Conservation (phyloP, 768 basidiomycete genomes). For the Panaeolus cyanescens region DNA sequence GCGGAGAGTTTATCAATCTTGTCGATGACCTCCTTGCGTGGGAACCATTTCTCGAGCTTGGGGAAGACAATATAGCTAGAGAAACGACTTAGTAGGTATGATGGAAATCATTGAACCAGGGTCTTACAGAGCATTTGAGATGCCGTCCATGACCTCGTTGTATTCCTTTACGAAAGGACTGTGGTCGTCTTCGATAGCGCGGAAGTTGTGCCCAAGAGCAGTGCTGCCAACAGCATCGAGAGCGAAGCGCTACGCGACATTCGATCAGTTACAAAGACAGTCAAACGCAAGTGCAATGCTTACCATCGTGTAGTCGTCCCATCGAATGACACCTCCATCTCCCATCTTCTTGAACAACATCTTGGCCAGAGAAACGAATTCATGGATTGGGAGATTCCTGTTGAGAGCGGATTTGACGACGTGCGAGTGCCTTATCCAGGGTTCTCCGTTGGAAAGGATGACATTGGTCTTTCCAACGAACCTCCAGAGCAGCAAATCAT, state of each 20-base stretch:
- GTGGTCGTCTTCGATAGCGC: too few relatives aligned
- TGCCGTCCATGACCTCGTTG: too few relatives aligned
- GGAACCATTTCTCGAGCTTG: too few relatives aligned
- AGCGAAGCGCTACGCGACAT: conserved; percentile 28
- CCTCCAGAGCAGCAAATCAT: conserved; percentile 35
- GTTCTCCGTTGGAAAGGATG: conserved; percentile 38
- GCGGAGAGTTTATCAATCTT: conserved; percentile 30
- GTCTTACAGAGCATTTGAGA: too few relatives aligned
- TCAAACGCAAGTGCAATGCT: background rate
- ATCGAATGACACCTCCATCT: conserved; percentile 26
- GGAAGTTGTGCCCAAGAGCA: too few relatives aligned
- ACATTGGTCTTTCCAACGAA: conserved; percentile 37
- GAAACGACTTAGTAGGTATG: conserved; percentile 26
- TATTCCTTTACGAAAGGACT: too few relatives aligned
- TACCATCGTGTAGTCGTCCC: conserved; percentile 27
- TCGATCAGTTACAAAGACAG: background rate
- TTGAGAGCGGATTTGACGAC: conserved; percentile 35
- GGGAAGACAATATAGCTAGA: too few relatives aligned
- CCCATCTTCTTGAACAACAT: conserved; percentile 34
- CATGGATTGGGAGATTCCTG: conserved; percentile 33
- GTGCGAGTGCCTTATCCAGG: conserved; percentile 36
- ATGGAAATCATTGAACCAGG: conserved; percentile 38
- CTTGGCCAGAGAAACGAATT: too few relatives aligned
- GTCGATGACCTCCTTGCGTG: too few relatives aligned
- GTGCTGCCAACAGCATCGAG: conserved; percentile 39